Evolutionary conservation across 148 eudicot species (phyloP).

Genomic region (Spergularia marina): DNA sequence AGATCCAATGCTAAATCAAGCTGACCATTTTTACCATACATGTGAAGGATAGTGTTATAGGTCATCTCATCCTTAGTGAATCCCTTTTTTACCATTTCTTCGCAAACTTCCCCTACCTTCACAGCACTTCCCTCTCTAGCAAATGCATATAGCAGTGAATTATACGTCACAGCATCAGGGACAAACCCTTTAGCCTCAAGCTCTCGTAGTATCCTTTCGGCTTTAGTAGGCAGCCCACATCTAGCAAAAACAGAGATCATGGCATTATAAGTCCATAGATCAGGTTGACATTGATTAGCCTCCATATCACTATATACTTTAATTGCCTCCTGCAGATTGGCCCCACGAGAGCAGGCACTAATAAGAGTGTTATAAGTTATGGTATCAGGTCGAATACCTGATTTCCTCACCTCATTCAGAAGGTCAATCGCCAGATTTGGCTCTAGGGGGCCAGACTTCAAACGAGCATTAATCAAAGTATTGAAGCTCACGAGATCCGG

Average conservation of each 20-base stretch:
- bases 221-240: conserved; percentile 70
- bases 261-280: conserved; percentile 98
- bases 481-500: conserved; percentile 95
- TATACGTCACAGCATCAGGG: conserved; percentile 95
- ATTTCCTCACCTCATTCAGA: conserved; percentile 67
- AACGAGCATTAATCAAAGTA: conserved; percentile 88
- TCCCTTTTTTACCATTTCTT: conserved; percentile 79
- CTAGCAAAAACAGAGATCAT: conserved; percentile 94
- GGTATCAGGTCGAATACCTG: conserved; percentile 84
- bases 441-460: conserved; percentile 60
- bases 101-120: conserved; percentile 64
- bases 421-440: conserved; percentile 68
- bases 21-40: conserved; percentile 80
- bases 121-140: conserved; percentile 80
- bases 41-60: conserved; percentile 88
- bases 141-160: conserved; percentile 82
- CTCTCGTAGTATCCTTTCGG: conserved; percentile 61
- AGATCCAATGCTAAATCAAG: conserved; percentile 65
- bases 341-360: conserved; percentile 91
- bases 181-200: conserved; percentile 71
- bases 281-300: conserved; percentile 76
- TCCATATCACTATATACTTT: conserved; percentile 85
- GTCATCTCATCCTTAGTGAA: conserved; percentile 92
- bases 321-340: conserved; percentile 79
- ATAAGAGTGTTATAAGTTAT: conserved; percentile 97